These are phyloP conservation scores for Cornus florida DNA, from an alignment of 148 eudicot species.

Conservation along the genomic window DNA sequence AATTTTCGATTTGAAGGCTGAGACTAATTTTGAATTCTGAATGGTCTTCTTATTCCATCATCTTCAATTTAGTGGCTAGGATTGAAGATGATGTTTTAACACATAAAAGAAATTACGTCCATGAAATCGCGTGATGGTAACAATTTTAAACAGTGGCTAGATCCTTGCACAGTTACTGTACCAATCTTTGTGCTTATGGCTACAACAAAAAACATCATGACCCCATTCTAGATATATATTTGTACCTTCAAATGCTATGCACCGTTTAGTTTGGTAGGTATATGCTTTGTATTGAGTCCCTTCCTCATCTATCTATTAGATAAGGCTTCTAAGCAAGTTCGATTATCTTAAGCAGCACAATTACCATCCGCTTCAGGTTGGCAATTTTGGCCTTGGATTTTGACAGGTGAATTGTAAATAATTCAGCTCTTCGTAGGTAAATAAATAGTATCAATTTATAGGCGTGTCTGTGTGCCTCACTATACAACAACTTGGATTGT, in stretches of 20 bases:
- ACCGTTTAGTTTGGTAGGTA: no score
- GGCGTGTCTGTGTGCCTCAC: no score
- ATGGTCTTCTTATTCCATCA: not conserved
- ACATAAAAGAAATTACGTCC: not conserved
- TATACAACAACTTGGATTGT: no score
- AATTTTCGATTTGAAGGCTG: not conserved
- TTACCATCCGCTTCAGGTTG: not conserved
- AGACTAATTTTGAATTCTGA: not conserved
- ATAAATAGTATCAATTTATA: no score
- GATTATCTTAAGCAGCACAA: not conserved
- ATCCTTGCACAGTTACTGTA: not conserved
- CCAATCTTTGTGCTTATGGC: no score
- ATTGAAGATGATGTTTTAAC: not conserved
- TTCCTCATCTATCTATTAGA: not conserved
- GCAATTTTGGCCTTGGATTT: not conserved
- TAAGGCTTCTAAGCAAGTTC: not conserved
- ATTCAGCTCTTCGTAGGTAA: no score
- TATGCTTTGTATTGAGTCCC: no score
- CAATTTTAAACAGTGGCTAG: not conserved
- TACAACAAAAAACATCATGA: no score
- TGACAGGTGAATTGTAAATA: no score
- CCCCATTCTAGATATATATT: no score
- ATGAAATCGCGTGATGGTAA: not conserved
- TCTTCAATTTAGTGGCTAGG: not conserved
- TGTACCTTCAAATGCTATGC: no score